Evolutionary conservation across 2,329 filamentous ascomycete species (phyloP), one percentile per base, ranked within the genome.

Genomic region (Fusarium devonianum): DNA sequence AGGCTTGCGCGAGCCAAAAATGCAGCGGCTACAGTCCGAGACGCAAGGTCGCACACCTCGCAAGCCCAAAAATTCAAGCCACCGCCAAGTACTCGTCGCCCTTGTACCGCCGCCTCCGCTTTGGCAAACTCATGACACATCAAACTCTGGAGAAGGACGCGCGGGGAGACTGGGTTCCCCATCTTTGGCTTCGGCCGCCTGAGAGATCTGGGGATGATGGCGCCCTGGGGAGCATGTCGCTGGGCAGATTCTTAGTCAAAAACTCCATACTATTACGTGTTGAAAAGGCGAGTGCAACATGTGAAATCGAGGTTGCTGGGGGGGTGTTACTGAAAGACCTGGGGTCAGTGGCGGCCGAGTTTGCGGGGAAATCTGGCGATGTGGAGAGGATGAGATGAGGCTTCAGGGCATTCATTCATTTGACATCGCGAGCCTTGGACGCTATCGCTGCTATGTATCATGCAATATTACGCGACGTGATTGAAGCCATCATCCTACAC

Each of bases 311-410:
- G 41, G 36, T 38, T 50, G 53, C 32, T 43, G 33, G 26, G 48
- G 47, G 22, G 47, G 33, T 45, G 37, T 44, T n/a, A n/a, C n/a
- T n/a, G n/a, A 47, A 45, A 26, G 30, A 53, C 38, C 35, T 42
- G 29, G 40, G 30, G 48, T 52, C 45, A 39, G 42, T 38, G 25
- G 32, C n/a, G 34, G 25, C 34, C 35, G 42, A 54, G 37, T 64
- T 64, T 65, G 62, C 59, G 62, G 62, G 62, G 62, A 65, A 64
- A 58, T 57, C 62, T 65, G 59, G 62, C 41, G 57, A 47, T 50
- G 41, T 60, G 58, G 55, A 59, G 54, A 51, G 52, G 35, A 48
- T 47, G 55, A 59, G 54, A 51, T 50, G 35, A 48, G 44, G 19
- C 38, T 46, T 32, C 29, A 60, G 22, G 18, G 18, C 17, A 25